Base-by-base conservation (phyloP, 2,329 filamentous ascomycete species). In the Cryphonectria carpinicola region DNA sequence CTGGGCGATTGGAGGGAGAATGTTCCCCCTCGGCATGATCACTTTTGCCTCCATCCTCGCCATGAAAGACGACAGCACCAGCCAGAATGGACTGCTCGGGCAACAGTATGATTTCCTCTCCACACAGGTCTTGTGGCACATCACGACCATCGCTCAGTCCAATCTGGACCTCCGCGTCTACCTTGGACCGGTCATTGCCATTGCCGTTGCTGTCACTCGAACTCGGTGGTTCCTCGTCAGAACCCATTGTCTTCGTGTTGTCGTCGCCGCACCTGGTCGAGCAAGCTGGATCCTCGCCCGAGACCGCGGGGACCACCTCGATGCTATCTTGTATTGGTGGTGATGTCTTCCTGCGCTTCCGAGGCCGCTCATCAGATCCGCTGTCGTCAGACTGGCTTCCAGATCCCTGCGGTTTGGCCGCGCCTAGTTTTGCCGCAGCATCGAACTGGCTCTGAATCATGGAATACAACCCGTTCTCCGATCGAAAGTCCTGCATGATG, bases 401-500 rank as follows among this genome's bases (percentile, higher is more conserved):
- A 74, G 78, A 72, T 74, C 74, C 66, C 81, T 78, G 75, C 77
- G 74, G 74, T 76, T 71, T 73, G 70, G 76, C 65, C 17, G 61
- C 70, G 70, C 74, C 76, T 28, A 79, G 64, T 74, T 79, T 81
- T 74, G 83, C 81, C 65, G 84, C 84, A 52, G 85, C 84, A 73
- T 91, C 87, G 75, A 90, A 90, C 74, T 91, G 88, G 22, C 88
- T 85, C 79, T 92, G 90, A 19, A 93, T 92, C 63, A 93, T 82
- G 14, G 90, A 90, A 79, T 93, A 93, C 0, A 93, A 84, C 1
- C 91, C 91, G 78, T 93, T 89, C 76, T 92, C 87, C 1, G 90
- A 92, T 56, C 90, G 90, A 73, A 93, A 93, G 74, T 93, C 90
- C 90, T 92, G 73, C 4, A 32, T 19, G 39, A 3, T 52, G 37